phyloP scores from a whole-genome alignment of 805 yeast genomes.

The Wickerhamomyces ciferrii region DNA sequence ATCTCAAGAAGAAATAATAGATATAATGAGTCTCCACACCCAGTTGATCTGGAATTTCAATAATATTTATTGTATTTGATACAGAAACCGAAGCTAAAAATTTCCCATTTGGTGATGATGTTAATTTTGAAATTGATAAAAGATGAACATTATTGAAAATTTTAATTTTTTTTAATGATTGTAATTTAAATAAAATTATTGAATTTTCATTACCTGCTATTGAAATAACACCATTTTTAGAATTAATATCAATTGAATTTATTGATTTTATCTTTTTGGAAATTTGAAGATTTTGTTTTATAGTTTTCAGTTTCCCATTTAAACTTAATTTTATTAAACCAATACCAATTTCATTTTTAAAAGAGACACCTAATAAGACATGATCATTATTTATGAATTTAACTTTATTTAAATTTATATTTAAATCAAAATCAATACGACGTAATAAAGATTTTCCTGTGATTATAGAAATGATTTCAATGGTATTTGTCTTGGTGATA shows the following conservation, averaged over 20 bases:
- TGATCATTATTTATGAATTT: slow-evolving; percentile 24
- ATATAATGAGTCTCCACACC: slow-evolving; percentile 22
- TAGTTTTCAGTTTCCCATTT: slow-evolving; percentile 12
- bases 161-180: slow-evolving; percentile 51
- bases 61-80: slow-evolving; percentile 63
- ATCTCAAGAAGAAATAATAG: slow-evolving; percentile 17
- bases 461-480: slow-evolving; percentile 38
- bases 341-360: slow-evolving; percentile 11
- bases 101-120: slow-evolving; percentile 65
- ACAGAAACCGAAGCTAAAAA: slow-evolving; percentile 72
- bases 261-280: slow-evolving; percentile 26
- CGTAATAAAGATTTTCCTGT: slow-evolving; percentile 31
- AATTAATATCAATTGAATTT: slow-evolving; percentile 45
- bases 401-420: slow-evolving; percentile 27
- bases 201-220: slow-evolving; percentile 55
- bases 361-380: slow-evolving; percentile 10
- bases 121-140: slow-evolving; percentile 68
- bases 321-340: slow-evolving; percentile 11
- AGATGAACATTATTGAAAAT: slow-evolving; percentile 51
- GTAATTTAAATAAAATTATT: slow-evolving; percentile 34
- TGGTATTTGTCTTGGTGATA: slow-evolving; percentile 45
- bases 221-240: slow-evolving; percentile 29
- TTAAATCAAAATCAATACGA: slow-evolving; percentile 28
- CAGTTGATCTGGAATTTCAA: slow-evolving; percentile 50
- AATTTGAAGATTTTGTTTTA: slow-evolving; percentile 7